Base-by-base conservation (phyloP, 1,139 yeast species). In the Lodderomyces margitis region DNA sequence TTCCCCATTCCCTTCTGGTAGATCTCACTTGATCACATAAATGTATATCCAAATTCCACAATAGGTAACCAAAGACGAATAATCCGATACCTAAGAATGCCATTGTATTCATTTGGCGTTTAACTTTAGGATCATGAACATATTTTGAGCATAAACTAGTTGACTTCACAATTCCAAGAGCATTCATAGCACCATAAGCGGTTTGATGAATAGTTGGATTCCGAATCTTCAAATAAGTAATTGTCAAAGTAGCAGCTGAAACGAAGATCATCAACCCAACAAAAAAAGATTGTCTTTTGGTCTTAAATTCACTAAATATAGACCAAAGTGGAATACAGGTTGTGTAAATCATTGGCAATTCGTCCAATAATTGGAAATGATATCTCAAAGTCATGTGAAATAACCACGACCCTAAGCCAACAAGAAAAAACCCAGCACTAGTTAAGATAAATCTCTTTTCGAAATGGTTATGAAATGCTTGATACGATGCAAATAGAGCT, bases 281-380 rank as follows among this genome's bases (percentile, higher is more conserved):
- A 2, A 70, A 61, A 2, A 62, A 42, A 28, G 80, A 68, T 37
- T 63, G 60, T 23, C 53, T 46, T 36, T 56, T 49, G 48, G 72
- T 55, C 51, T 71, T 74, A 41, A 75, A 74, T 59, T 83, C 89
- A 41, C 91, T 80, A 56, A 84, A 86, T 2, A 89, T 81, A 43
- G 88, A 82, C 88, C 97, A 94, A 50, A 87, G 83, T 0, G 98
- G 98, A 21, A 92, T 83, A 53, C 96, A 89, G 2, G 98, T 92
- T 28, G 96, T 97, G 64, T 92, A 92, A 48, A 92, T 87, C 98
- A 92, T 92, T 34, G 98, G 98, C 56, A 92, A 73, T 63, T 92
- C 98, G 65, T 92, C 98, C 61, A 92, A 72, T 47, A 92, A 64
- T 66, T 92, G 98, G 66, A 78, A 92, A 59, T 85, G 89, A 62